Base-by-base conservation (phyloP, 225 moss, liverwort and hornwort genomes). In the Straminergon stramineum region DNA sequence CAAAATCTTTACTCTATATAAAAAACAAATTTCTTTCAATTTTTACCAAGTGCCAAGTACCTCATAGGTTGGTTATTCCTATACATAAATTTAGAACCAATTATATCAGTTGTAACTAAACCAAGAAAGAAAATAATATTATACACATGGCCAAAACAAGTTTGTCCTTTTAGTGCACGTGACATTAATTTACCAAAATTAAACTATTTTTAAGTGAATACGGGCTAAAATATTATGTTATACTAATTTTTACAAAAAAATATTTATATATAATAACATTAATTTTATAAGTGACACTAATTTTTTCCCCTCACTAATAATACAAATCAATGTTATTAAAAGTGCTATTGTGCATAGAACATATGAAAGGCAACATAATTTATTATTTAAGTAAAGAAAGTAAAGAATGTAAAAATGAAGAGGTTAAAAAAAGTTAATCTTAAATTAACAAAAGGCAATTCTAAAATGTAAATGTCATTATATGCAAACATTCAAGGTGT, bases 11-110 rank as follows among this genome's bases (percentile, higher is more conserved):
- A 15, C 3, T 15, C 15, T 39, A 39, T 0, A 23, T 14, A 70
- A 14, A 41, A 41, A 41, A 41, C 1, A 41, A 71, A 8, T 4
- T 15, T 15, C 3, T 24, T 23, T 41, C 48, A 9, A 41, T 41
- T 43, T 68, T 73, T 28, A 27, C 3, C 3, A 27, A 43, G 13
- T 27, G 2, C 0, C 1, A 1, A 43, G 10, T 0, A 0, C 28
- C 9, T 43, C 17, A 2, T 27, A 1, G 8, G 9, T 73, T 43
- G 73, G 10, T 27, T 73, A 0, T 16, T 43, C 2, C 41, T 73
- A 43, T 5, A 9, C 0, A 43, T 27, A 1, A 43, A 43, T 27
- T 27, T 43, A 43, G 1, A 1, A 2, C 9, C 2, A 2, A 0
- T 39, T 69, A 22, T 69, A n/a, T 69, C 23, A 23, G 1, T 15